Evolutionary conservation across 2,329 filamentous ascomycete genomes (phyloP).

Genomic region (Sarocladium kiliense): DNA sequence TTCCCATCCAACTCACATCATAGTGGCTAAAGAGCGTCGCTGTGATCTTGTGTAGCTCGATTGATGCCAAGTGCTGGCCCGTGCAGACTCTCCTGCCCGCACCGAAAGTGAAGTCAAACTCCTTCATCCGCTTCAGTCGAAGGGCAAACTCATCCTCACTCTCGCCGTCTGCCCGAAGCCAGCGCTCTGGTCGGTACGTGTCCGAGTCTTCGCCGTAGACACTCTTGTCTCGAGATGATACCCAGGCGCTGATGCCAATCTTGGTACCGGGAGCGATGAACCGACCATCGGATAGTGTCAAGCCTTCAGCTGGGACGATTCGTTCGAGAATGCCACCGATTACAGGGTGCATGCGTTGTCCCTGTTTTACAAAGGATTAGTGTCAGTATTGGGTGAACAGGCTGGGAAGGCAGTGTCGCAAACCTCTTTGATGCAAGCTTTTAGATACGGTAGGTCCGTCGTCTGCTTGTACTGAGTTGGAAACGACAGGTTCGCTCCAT

Average conservation of each 20-base stretch:
- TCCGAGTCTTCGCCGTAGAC: slow-evolving; percentile 41
- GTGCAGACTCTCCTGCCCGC: slow-evolving; percentile 33
- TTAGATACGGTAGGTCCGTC: slow-evolving; percentile 35
- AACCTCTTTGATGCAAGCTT: slow-evolving; percentile 45
- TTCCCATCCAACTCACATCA: no score
- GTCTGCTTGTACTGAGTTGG: slow-evolving; percentile 17
- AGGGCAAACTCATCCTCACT: slow-evolving; percentile 23
- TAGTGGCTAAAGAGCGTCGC: slow-evolving; percentile 40
- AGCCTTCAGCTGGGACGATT: slow-evolving; percentile 36
- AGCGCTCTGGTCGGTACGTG: slow-evolving; percentile 41
- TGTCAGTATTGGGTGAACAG: no score
- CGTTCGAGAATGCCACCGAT: slow-evolving; percentile 45
- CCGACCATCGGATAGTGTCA: slow-evolving; percentile 27
- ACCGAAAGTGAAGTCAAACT: slow-evolving; percentile 31
- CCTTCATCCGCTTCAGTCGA: slow-evolving; percentile 31
- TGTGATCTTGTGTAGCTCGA: slow-evolving; percentile 30
- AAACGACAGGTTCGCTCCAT: slow-evolving; percentile 20
- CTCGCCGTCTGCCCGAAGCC: slow-evolving; percentile 33
- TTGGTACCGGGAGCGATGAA: slow-evolving; percentile 29
- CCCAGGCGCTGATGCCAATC: slow-evolving; percentile 37
- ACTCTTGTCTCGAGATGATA: slow-evolving; percentile 30
- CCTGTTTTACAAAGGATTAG: no score
- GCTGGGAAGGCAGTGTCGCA: no score
- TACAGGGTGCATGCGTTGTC: slow-evolving; percentile 42
- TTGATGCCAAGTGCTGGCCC: slow-evolving; percentile 27